Evolutionary conservation across 164 flowering plant species (phyloP), one percentile per base, ranked within the genome.

Genomic region (Cinnamomum micranthum): DNA sequence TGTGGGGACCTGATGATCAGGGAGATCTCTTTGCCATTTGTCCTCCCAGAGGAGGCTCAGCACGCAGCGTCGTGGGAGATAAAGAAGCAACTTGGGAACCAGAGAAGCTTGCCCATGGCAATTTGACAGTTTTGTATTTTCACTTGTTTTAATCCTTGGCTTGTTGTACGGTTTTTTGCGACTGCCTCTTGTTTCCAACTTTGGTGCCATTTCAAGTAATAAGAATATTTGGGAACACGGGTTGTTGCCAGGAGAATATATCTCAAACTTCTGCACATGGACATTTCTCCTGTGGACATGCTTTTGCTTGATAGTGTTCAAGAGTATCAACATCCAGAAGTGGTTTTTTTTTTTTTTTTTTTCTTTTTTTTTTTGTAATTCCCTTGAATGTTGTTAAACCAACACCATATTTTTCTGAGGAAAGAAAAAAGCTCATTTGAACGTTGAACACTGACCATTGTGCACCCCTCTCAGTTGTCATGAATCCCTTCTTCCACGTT

Each of bases 1-100:
- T 96, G 99, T 77, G 99, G 99, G 24, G 99, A 94, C 62, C 78
- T 96, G 78, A 96, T 96, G 97, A 90, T 96, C 75, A 83, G 87
- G 14, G 98, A 96, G 84, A 94, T 96, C 63, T 89, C 97, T 4
- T 74, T 88, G 84, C 94, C 95, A 50, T 96, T 96, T 70, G 79
- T 94, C 63, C 83, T 80, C 9, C 89, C 92, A 0, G 91, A 86
- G 66, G 98, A 94, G 82, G 80, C 82, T 25, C 83, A 86, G 6
- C 82, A 86, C 80, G 84, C 80, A 25, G 52, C 82, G 69, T 90
- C 99, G 6, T 96, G 99, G 99, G 92, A 91, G 81, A 90, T 94
- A 74, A 85, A 80, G 70, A 88, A 80, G 10, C 86, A 83, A 74
- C 78, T 81, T 27, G 88, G 77, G 68, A 81, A 70, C 77, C 96